These are phyloP conservation scores for Clarireedia paspali DNA, from an alignment of 2,329 filamentous ascomycete genomes.

Conservation along the genomic window DNA sequence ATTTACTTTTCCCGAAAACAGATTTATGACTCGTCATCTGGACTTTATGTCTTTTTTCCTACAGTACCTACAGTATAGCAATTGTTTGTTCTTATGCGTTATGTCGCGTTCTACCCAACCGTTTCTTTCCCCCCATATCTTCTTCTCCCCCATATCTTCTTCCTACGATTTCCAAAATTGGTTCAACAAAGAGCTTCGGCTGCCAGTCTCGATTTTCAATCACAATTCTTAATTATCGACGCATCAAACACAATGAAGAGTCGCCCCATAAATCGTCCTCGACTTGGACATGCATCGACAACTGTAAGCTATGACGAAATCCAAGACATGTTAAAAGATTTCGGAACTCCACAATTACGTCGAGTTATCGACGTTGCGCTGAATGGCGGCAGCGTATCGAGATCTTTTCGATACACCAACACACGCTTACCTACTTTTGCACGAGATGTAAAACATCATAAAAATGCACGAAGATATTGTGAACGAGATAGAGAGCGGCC, in stretches of 20 bases:
- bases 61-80: too few species aligned
- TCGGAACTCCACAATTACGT: neutral
- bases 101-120: too few species aligned
- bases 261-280: neutral
- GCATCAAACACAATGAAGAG: neutral
- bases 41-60: too few species aligned
- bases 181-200: too few species aligned
- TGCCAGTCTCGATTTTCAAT: neutral
- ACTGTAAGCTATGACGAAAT: neutral
- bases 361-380: neutral
- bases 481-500: too few species aligned
- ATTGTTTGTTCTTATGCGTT: too few species aligned
- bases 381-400: neutral
- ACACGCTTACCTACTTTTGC: neutral
- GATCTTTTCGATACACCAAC: constrained; percentile 2
- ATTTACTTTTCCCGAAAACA: too few species aligned
- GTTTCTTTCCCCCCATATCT: neutral
- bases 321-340: neutral
- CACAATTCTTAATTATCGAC: neutral
- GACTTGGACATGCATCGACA: neutral
- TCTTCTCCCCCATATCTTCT: neutral
- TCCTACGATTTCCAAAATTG: neutral
- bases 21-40: too few species aligned
- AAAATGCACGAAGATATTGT: neutral
- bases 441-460: neutral